Conservation (phyloP, 257 asterid genomes). For the Ophiorrhiza pumila region DNA sequence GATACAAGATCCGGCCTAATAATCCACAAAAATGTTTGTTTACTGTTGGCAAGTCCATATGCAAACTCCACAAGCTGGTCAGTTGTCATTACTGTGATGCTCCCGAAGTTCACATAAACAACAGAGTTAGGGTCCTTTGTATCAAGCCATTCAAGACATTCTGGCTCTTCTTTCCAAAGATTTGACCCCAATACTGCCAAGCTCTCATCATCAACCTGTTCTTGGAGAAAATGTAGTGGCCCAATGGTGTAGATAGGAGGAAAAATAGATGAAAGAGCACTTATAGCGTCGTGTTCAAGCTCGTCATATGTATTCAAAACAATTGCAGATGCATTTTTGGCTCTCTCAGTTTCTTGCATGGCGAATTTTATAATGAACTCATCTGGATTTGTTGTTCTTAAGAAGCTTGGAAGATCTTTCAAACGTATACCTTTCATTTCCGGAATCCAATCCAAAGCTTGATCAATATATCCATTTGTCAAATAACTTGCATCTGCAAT, state of each 20-base stretch:
- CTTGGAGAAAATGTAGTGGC: conserved; percentile 24
- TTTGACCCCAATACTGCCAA: conserved; percentile 20
- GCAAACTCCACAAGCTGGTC: conserved; percentile 31
- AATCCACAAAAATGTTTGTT: conserved; percentile 30
- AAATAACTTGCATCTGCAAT: conserved; percentile 25
- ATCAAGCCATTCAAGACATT: conserved; percentile 33
- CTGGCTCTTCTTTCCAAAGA: conserved; percentile 39
- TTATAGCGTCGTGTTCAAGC: conserved; percentile 21
- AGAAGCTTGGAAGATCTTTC: conserved; percentile 29
- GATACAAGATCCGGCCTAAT: conserved; percentile 28
- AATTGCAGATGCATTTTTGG: conserved; percentile 23
- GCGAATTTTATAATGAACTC: conserved; percentile 5
- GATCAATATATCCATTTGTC: conserved; percentile 29
- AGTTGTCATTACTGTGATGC: conserved; percentile 26
- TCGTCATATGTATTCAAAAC: conserved; percentile 23
- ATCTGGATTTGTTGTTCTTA: conserved; percentile 29
- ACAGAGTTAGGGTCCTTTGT: conserved; percentile 25
- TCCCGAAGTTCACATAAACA: conserved; percentile 40
- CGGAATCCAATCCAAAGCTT: conserved; percentile 29
- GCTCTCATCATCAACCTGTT: conserved; percentile 13
- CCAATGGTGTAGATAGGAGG: conserved; percentile 28
- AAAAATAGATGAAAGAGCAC: conserved; percentile 13
- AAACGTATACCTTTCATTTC: conserved; percentile 27
- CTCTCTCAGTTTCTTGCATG: conserved; percentile 23
- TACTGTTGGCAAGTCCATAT: conserved; percentile 34